Base-by-base conservation (phyloP, 164 flowering plant genomes). In the Magnolia kwangsiensis region DNA sequence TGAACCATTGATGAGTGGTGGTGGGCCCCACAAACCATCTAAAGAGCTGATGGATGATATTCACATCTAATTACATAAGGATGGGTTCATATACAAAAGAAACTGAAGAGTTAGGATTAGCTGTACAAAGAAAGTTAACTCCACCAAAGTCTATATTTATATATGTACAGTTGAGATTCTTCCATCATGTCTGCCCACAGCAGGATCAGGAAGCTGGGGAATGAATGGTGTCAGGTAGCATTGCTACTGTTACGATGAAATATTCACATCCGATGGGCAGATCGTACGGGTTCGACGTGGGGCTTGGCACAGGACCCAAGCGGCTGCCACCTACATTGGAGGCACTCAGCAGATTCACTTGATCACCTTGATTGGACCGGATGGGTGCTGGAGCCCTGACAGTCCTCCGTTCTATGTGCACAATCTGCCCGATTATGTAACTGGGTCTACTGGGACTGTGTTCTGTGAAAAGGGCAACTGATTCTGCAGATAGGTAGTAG, bases 351-450 rank as follows among this genome's bases (percentile, higher is more conserved):
- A 68, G 31, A 27, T 89, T 89, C 14, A 77, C 74, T 80, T 80
- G 86, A 74, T 85, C 87, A 19, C 76, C 82, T 55, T 70, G 82
- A 71, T 85, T 90, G 37, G 81, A 50, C 67, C 72, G 73, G 31
- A 75, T 51, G 23, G 82, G 59, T 23, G 81, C 58, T 3, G 82
- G 80, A 23, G 86, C 73, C 84, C 81, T 90, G 75, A 87, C 97
- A 1, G 76, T 82, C 75, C 83, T 88, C 72, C 91, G 85, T 79
- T 96, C 99, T 59, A 96, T 94, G 79, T 96, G 99, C 78, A 96
- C 99, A 77, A 94, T 91, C 83, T 89, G 98, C 51, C 99, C 99
- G 50, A 93, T 89, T 49, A 96, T 93, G 87, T 88, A 93, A 80
- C 71, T 80, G 11, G 99, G 98, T 77, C 81, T 88, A 69, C 51